A percentile compares a stretch with the other conserved stretches of the same genome.
These are phyloP conservation scores for Geosmithia putterillii DNA, from an alignment of 2,329 filamentous ascomycete genomes.

Conservation along the genomic window DNA sequence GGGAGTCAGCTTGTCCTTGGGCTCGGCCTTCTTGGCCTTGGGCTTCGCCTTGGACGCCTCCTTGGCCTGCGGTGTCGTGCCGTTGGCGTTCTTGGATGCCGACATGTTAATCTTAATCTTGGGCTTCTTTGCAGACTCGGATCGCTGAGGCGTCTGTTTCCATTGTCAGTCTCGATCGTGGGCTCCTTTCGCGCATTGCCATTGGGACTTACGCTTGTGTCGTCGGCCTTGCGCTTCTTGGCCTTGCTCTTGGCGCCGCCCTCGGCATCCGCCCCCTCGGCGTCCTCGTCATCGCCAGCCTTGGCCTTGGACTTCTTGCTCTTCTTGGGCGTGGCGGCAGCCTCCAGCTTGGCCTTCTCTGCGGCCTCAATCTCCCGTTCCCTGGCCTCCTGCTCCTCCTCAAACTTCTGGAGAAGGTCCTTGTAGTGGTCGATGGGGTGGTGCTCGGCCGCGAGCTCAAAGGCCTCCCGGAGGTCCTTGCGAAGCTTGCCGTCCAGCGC, in stretches of 20 bases:
- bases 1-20: constrained; percentile 45
- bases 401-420: constrained; percentile 57
- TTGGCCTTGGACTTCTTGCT: constrained; percentile 35
- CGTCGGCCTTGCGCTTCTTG: constrained; percentile 77
- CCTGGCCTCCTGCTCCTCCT: constrained; percentile 51
- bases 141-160: constrained; percentile 39
- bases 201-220: constrained; percentile 32
- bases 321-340: constrained; percentile 26
- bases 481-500: constrained; percentile 64
- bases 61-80: constrained; percentile 44
- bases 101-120: constrained; percentile 54
- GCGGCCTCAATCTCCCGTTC: no score
- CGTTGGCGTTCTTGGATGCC: constrained; percentile 59
- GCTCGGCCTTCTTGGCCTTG: constrained; percentile 46
- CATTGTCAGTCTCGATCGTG: background rate
- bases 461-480: constrained; percentile 69
- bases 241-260: constrained; percentile 50
- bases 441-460: constrained; percentile 65
- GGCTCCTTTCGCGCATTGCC: no score
- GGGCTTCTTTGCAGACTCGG: constrained; percentile 54
- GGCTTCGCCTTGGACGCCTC: constrained; percentile 42
- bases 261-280: constrained; percentile 51
- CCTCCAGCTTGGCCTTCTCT: constrained; percentile 28
- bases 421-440: constrained; percentile 78
- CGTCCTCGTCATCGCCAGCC: constrained; percentile 42